phyloP scores from a whole-genome alignment of 352 stramenopile species.

The Phytophthora ohioensis region DNA sequence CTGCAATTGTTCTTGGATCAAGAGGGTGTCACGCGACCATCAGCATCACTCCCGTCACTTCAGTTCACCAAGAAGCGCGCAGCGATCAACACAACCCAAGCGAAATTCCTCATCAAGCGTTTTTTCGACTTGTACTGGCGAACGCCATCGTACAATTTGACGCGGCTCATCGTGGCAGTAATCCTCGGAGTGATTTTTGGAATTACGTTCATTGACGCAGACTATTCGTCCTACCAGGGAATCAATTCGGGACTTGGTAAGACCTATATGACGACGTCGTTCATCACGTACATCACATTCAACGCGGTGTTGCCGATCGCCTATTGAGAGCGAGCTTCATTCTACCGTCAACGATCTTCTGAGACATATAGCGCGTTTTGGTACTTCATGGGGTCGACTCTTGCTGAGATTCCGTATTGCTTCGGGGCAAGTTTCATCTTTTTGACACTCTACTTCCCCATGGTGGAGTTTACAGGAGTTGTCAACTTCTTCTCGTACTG shows the following conservation, averaged over 20 bases:
- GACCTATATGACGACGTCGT: constrained; percentile 70
- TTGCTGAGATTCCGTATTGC: constrained; percentile 33
- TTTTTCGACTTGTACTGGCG: constrained; percentile 20
- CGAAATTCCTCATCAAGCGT: constrained; percentile 13
- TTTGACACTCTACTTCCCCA: constrained; percentile 23
- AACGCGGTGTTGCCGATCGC: constrained; percentile 53
- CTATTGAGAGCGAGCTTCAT: constrained; percentile 16
- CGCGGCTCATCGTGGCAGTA: constrained; percentile 18
- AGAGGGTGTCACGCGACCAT: neutral
- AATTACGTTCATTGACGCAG: constrained; percentile 17
- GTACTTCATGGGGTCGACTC: constrained; percentile 23
- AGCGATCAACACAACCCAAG: constrained; percentile 12
- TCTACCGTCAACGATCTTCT: constrained; percentile 22
- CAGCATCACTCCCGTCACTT: neutral
- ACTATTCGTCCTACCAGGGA: constrained; percentile 40
- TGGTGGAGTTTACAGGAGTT: constrained; percentile 18
- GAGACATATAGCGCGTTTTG: constrained; percentile 25
- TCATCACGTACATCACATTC: constrained; percentile 32
- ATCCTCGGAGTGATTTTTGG: constrained; percentile 18
- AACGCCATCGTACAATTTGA: constrained; percentile 23
- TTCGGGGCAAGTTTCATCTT: constrained; percentile 22
- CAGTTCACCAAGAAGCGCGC: constrained; percentile 11
- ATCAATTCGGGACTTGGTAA: constrained; percentile 58
- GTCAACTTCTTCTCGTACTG: constrained; percentile 47
- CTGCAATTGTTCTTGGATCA: constrained; percentile 3